Base-by-base conservation (phyloP, 164 flowering plant genomes). In the Sedum album region DNA sequence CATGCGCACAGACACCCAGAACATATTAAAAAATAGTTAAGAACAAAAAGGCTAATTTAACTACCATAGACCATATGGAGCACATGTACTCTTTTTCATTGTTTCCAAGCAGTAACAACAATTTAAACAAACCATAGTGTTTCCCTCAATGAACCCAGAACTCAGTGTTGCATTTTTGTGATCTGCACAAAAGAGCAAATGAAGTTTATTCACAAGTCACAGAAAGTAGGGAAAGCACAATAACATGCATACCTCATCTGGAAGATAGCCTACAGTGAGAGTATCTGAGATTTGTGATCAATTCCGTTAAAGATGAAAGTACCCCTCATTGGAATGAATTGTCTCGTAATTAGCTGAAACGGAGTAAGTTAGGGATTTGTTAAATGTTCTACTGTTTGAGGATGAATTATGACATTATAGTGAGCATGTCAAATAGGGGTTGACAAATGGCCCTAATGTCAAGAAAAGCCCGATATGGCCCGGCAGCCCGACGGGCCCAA, bases 241-340 rank as follows among this genome's bases (percentile, higher is more conserved):
- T 26, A 20, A 26, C 33, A 57, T 57, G 20, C 62, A 26, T 25
- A 55, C 31, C 60, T 23, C 30, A 6, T 55, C 31, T 21, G 60
- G 25, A 7, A 20, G 3, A 6, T 14, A 26, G 20, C 62, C 66
- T 77, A 87, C 42, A 87, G 75, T 1, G 66, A 60, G 74, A 91
- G 72, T 73, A 90, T 36, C 62, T 90, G 96, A 68, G 97, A 94
- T 74, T 87, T 94, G 79, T 86, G 96, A 75, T 94, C 96, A 31
- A 94, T 82, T 80, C 96, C 99, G 38, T 88, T 90, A 80, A 91
- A 90, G 75, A 94, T 82, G 80, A 87, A 91, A 35, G 97, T 94
- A 46, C 97, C 99, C 33, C 79, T 70, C 91, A 94, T 84, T 10
- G 99, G 99, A 39, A 90, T 83, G 76, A 94, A 94, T 70, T 91